Base-by-base conservation (phyloP, 106 monocot species). In the Dioscorea dumetorum region DNA sequence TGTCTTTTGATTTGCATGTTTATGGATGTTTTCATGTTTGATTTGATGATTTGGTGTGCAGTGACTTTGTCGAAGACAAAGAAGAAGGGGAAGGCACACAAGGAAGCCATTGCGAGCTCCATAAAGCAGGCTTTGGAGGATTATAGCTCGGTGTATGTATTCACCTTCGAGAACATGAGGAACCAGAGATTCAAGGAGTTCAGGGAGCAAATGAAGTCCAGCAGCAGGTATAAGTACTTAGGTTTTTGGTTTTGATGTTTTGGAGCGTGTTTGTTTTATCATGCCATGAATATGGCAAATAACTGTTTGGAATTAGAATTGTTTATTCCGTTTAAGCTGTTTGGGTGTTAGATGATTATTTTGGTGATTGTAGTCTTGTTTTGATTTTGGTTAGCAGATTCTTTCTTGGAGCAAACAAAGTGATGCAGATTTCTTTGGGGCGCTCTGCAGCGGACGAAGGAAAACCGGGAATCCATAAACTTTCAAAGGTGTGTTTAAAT, bases 61-160 rank as follows among this genome's bases (percentile, higher is more conserved):
- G 97, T 99, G 16, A 99, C 97, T 17, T 72, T 92, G 50, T 99
- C 97, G 4, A 99, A 92, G 67, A 92, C 97, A 33, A 99, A 89
- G 87, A 99, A 99, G 71, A 92, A 92, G 76, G 97, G 89, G 8
- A 82, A 70, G 60, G 80, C 70, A 58, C 92, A 84, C 67, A 99
- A 92, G 76, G 97, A 92, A 68, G 65, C 62, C 3, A 50, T 99
- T 49, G 84, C 87, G 31, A 77, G 60, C 61, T 54, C 72, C 0
- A 83, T 99, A 57, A 89, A 79, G 68, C 78, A 99, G 65, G 89
- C 89, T 2, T 21, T 87, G 21, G 89, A 92, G n/a, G 72, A 73
- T 19, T 85, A 87, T 62, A 67, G 56, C 33, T 82, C 81, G 20
- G 87, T 78, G 24, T 92, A 90, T 73, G 85, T 76, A 24, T 99